Conservation (phyloP, 2,329 filamentous ascomycete genomes). For the Scedosporium dehoogii region DNA sequence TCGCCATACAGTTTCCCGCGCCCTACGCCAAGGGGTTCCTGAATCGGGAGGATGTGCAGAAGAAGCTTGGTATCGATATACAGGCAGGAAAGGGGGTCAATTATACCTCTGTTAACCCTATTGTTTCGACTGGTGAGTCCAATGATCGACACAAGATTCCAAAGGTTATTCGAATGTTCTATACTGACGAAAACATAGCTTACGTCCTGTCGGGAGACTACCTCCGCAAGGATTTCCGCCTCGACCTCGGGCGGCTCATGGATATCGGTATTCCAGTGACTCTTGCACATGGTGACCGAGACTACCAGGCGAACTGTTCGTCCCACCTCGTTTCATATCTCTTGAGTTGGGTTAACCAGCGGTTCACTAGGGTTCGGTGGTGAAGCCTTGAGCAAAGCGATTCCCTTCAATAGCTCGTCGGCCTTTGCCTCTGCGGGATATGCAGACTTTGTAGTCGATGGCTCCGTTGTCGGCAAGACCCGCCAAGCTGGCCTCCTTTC, state of each 20-base stretch:
- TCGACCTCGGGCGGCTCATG: constrained; percentile 45
- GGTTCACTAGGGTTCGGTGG: constrained; percentile 40
- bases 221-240: constrained; percentile 4
- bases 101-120: background rate
- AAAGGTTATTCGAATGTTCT: background rate
- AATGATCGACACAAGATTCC: no score
- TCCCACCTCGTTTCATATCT: background rate
- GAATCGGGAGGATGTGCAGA: constrained; percentile 45
- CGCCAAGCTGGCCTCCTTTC: constrained; percentile 68
- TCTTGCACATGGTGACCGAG: constrained; percentile 58
- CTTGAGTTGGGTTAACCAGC: background rate
- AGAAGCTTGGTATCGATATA: constrained; percentile 44
- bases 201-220: background rate
- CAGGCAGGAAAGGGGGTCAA: constrained; percentile 2
- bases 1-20: constrained; percentile 52
- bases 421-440: constrained; percentile 55
- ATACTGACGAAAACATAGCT: background rate
- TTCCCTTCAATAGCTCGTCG: constrained; percentile 36
- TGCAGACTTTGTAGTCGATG: constrained; percentile 52
- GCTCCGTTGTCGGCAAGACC: constrained; percentile 60
- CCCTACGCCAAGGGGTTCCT: constrained; percentile 54
- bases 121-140: background rate
- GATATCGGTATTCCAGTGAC: constrained; percentile 57
- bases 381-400: constrained; percentile 56
- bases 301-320: constrained; percentile 54